Base-by-base conservation (phyloP, 2,329 filamentous ascomycete genomes). In the Colletotrichum brevisporum region DNA sequence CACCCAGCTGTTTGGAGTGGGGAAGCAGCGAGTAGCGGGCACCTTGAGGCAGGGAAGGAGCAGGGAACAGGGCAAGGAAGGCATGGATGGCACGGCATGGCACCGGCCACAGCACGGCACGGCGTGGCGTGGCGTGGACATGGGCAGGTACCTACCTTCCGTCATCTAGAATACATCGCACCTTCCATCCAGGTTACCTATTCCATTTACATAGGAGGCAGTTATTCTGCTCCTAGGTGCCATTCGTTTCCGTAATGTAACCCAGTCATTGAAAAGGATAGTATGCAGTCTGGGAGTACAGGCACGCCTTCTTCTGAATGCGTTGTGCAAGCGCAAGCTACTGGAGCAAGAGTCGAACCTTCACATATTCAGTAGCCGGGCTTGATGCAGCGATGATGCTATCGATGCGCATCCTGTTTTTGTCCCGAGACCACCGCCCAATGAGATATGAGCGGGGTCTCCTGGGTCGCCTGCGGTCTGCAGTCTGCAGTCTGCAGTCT, bases 381-480 rank as follows among this genome's bases (percentile, higher is more conserved):
- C 63, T 70, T 70, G 64, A 70, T 70, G 67, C 67, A 70, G 63
- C 67, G 55, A 70, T 70, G 67, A 70, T 70, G 67, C 63, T 70
- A 70, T 70, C 63, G 53, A 68, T 39, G 57, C 52, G 50, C 64
- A 70, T 62, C 67, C 67, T 57, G 67, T 68, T 68, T 69, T 54
- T 70, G 36, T 63, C 57, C 57, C 26, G 63, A 56, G 67, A 68
- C 18, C 45, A 53, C 57, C 52, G 57, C 39, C 67, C 63, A 68
- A 70, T 70, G 39, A 63, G 57, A 70, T 52, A 50, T 41, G 16
- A 63, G 63, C 55, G 67, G 67, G 57, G 63, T 67, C 61, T 8
- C 41, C 56, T 55, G 31, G 31, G 21, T 24, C 9, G 31, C 26
- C 36, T 21, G 26, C 41, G 53, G 24, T 64, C 47, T 9, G 16